A percentile compares a stretch with the other conserved stretches of the same genome.
phyloP scores from a whole-genome alignment of 441 rosid genomes.

The Hura crepitans region DNA sequence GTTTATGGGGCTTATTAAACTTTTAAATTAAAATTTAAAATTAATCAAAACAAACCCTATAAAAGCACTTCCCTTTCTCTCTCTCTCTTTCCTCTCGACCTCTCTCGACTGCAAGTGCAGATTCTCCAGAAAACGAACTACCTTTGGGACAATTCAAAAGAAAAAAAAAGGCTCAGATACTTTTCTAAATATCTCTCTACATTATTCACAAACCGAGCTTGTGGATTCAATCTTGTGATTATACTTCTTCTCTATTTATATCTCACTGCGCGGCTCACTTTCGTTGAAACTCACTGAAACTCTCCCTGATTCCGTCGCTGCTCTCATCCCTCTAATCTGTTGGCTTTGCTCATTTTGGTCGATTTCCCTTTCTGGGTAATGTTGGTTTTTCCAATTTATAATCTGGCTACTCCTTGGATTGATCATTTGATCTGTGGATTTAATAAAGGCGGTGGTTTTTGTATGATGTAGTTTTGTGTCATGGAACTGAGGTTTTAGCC shows the following conservation, averaged over 20 bases:
- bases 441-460: constrained; percentile 25
- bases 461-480: constrained; percentile 16
- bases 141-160: background rate
- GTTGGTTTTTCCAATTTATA: constrained; percentile 23
- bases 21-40: background rate
- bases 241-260: background rate
- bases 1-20: too few species aligned
- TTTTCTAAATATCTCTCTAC: constrained; percentile 4
- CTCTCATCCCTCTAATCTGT: constrained; percentile 16
- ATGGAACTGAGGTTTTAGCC: constrained; percentile 17
- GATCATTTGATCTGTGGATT: constrained; percentile 8
- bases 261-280: constrained; percentile 20
- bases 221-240: background rate
- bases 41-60: background rate
- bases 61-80: constrained; percentile 6
- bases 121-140: constrained; percentile 23
- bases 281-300: background rate
- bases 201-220: constrained; percentile 8
- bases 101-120: constrained; percentile 29
- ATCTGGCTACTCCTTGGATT: constrained; percentile 19
- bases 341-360: constrained; percentile 26
- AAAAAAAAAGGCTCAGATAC: constrained; percentile 22
- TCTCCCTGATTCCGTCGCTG: constrained; percentile 34
- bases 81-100: constrained; percentile 8
- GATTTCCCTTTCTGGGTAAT: constrained; percentile 31